These are phyloP conservation scores for Chlorella variabilis DNA, from an alignment of 163 green algal species.

Conservation along the genomic window DNA sequence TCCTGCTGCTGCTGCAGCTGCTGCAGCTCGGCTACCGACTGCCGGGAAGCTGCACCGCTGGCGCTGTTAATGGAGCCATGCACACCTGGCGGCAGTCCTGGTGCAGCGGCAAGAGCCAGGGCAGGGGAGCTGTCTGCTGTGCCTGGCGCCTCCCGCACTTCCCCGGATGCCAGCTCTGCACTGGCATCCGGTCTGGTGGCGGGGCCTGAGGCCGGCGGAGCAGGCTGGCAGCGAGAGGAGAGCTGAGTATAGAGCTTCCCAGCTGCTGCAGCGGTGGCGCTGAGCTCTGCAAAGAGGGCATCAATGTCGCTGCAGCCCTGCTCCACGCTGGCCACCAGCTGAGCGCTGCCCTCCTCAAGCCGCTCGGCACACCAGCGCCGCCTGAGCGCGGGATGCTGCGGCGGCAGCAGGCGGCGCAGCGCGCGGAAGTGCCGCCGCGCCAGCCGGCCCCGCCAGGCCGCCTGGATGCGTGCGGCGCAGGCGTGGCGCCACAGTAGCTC, in stretches of 20 bases:
- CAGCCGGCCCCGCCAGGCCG: constrained; percentile 54
- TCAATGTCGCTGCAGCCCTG: constrained; percentile 60
- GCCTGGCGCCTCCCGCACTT: too few species aligned
- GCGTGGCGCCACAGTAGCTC: constrained; percentile 44
- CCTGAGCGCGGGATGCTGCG: constrained; percentile 48
- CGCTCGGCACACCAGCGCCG: constrained; percentile 65
- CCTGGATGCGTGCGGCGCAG: constrained; percentile 61
- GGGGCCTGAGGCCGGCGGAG: background rate
- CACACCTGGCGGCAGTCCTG: too few species aligned
- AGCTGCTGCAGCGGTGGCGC: constrained; percentile 38
- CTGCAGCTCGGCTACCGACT: background rate
- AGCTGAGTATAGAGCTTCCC: background rate
- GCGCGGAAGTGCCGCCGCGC: constrained; percentile 46
- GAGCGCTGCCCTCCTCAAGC: constrained; percentile 52
- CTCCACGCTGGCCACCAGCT: constrained; percentile 54
- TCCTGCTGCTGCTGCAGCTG: constrained; percentile 14
- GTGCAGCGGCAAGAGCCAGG: too few species aligned
- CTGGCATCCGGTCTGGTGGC: background rate
- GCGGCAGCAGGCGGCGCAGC: constrained; percentile 44
- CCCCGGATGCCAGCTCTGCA: background rate
- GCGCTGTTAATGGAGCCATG: too few species aligned
- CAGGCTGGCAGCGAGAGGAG: background rate
- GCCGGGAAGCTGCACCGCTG: too few species aligned
- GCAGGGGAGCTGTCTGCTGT: too few species aligned
- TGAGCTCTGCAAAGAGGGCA: constrained; percentile 70